Base-by-base conservation (phyloP, 768 basidiomycete species). In the Phylloporus arenicola region DNA sequence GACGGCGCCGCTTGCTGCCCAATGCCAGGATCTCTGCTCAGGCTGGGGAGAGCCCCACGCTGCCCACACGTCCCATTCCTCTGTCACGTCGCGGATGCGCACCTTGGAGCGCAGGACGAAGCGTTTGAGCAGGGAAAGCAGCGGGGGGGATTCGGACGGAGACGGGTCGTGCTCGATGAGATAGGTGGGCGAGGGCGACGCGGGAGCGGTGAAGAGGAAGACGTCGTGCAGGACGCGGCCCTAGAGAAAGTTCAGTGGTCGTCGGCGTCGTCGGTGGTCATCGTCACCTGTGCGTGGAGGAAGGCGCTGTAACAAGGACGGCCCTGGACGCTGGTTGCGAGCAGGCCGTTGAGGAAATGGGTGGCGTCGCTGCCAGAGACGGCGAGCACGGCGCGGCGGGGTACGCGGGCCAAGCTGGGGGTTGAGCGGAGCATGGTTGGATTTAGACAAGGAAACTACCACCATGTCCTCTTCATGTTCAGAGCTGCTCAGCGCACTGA, bases 91-190 rank as follows among this genome's bases (percentile, higher is more conserved):
- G 47, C 79, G 76, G 20, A 97, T 72, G 62, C 84, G 86, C 33
- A 97, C 91, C 63, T 91, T 94, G 13, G 92, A 86, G 6, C 95
- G 85, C 1, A 99, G 78, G 35, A 94, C 77, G 67, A 87, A 89
- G 12, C 84, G 83, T 61, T 90, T 92, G 54, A 98, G 75, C 51
- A 87, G 71, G n/a, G 82, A 62, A 13, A 84, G 66, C 25, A 96
- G 73, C 0, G 85, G 67, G 1, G 78, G 75, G 7, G 79, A 77
- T 56, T 83, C 79, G 25, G 84, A 77, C 1, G 77, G 65, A 42
- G 81, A 72, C 11, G 79, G 68, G 64, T 93, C 83, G 60, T 84
- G 82, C 63, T 91, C 89, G 51, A 90, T 65, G 41, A 91, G 68
- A 63, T 84, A 90, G 16, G 78, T 79, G 14, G 74, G 30, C 5